phyloP scores from a whole-genome alignment of 495 filamentous ascomycete species.

The Penicillium soppii region DNA sequence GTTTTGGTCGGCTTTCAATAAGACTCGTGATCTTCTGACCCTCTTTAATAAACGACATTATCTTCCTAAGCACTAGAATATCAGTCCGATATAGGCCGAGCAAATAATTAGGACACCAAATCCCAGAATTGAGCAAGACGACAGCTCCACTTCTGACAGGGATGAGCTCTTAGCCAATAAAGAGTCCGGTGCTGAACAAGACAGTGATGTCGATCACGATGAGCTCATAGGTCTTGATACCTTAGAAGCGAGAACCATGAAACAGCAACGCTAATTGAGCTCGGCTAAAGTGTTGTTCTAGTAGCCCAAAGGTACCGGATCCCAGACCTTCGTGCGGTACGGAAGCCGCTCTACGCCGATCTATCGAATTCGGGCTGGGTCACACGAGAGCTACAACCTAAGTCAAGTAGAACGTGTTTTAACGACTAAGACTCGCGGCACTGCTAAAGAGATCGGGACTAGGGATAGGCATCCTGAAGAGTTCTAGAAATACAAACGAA shows the following conservation, averaged over 20 bases:
- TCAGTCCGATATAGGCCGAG: conserved; percentile 2
- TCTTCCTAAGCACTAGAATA: conserved; percentile 11
- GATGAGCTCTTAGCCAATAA: background rate
- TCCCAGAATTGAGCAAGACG: background rate
- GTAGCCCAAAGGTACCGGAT: conserved; percentile 23
- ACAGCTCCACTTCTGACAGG: background rate
- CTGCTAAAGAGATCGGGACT: conserved; percentile 3
- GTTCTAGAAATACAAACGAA: conserved; percentile 16
- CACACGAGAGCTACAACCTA: conserved; percentile 14
- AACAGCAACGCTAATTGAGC: conserved; percentile 3
- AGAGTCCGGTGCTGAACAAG: background rate
- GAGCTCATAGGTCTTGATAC: conserved; percentile 3
- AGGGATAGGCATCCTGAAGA: conserved; percentile 10
- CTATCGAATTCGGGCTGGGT: conserved; percentile 22
- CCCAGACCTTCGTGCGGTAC: conserved; percentile 22
- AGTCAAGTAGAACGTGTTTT: conserved; percentile 9
- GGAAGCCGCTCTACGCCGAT: conserved; percentile 10
- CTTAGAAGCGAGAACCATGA: conserved; percentile 9
- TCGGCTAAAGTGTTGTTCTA: conserved; percentile 55
- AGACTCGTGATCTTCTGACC: conserved; percentile 2
- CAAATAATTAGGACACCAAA: background rate
- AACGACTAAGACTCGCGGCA: conserved; percentile 10
- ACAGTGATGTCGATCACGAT: background rate
- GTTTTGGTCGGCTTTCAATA: conserved; percentile 5
- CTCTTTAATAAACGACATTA: conserved; percentile 9